A percentile compares a stretch with the other conserved stretches of the same genome.
phyloP scores from a whole-genome alignment of 495 filamentous ascomycete genomes.

The Usnea hakonensis region DNA sequence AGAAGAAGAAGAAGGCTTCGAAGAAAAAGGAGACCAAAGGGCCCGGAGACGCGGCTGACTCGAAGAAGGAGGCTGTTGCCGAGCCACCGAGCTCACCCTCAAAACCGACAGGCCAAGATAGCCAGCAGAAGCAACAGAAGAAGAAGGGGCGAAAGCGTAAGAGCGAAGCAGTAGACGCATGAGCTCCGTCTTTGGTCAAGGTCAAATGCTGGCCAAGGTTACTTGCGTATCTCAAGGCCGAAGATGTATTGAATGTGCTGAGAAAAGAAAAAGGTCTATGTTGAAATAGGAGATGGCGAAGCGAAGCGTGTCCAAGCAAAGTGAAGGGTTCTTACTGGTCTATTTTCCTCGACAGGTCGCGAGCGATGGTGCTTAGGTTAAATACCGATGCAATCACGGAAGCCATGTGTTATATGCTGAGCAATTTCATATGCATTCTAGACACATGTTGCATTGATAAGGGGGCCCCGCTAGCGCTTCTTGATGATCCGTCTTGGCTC shows the following conservation, averaged over 20 bases:
- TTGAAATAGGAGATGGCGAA: background rate
- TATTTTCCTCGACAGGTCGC: background rate
- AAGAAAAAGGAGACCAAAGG: conserved; percentile 40
- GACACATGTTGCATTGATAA: background rate
- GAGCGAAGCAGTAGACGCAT: conserved; percentile 36
- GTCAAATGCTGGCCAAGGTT: background rate
- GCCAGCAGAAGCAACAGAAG: conserved; percentile 31
- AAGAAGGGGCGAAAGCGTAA: conserved; percentile 62
- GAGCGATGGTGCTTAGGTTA: background rate
- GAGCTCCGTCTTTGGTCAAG: background rate
- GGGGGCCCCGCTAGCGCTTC: background rate
- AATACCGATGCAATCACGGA: background rate
- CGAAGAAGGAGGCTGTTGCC: conserved; percentile 35
- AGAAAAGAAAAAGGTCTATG: background rate
- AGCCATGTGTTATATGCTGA: background rate
- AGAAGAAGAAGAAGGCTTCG: conserved; percentile 34
- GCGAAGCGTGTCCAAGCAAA: background rate
- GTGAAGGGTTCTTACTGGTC: background rate
- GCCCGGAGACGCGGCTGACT: conserved; percentile 29
- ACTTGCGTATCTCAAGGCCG: background rate
- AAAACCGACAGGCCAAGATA: conserved; percentile 27
- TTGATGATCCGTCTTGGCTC: background rate
- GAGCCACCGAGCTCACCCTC: conserved; percentile 46
- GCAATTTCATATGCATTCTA: background rate
- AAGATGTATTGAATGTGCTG: background rate